Evolutionary conservation across 164 flowering plant species (phyloP).

Genomic region (Aristolochia californica): DNA sequence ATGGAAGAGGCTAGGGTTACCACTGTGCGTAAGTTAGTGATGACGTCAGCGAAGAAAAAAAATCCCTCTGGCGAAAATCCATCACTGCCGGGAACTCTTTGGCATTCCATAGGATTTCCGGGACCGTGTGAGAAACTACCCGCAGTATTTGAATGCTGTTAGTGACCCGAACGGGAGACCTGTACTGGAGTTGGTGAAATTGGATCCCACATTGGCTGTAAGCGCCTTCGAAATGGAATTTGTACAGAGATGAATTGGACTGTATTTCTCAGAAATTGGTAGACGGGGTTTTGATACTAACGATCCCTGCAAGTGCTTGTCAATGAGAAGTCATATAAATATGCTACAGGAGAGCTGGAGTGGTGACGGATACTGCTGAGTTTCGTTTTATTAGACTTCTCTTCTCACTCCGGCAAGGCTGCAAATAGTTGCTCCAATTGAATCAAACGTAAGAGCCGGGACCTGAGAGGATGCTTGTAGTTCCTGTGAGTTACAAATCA

Average conservation of each 20-base stretch:
- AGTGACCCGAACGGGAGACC: constrained; percentile 57
- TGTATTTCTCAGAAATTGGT: constrained; percentile 64
- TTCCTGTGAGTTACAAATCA: no score
- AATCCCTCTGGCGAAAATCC: constrained; percentile 64
- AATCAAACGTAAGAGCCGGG: no score
- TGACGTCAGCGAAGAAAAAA: constrained; percentile 76
- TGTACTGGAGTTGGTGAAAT: constrained; percentile 61
- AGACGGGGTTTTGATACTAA: constrained; percentile 10
- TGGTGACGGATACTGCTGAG: neutral
- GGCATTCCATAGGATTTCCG: constrained; percentile 88
- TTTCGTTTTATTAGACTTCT: no score
- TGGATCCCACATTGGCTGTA: constrained; percentile 75
- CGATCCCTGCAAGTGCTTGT: constrained; percentile 14
- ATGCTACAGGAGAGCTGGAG: constrained; percentile 1
- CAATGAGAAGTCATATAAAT: constrained; percentile 15
- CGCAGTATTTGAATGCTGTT: constrained; percentile 46
- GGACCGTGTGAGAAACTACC: constrained; percentile 59
- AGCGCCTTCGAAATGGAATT: constrained; percentile 74
- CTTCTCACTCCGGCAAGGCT: no score
- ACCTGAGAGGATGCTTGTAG: no score
- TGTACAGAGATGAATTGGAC: constrained; percentile 54
- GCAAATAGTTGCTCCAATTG: no score
- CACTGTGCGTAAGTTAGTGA: constrained; percentile 58
- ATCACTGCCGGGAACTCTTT: constrained; percentile 61
- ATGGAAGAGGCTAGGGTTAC: constrained; percentile 60